Evolutionary conservation across 1,284 basidiomycete species (phyloP).

Genomic region (Cryptococcus sp.): DNA sequence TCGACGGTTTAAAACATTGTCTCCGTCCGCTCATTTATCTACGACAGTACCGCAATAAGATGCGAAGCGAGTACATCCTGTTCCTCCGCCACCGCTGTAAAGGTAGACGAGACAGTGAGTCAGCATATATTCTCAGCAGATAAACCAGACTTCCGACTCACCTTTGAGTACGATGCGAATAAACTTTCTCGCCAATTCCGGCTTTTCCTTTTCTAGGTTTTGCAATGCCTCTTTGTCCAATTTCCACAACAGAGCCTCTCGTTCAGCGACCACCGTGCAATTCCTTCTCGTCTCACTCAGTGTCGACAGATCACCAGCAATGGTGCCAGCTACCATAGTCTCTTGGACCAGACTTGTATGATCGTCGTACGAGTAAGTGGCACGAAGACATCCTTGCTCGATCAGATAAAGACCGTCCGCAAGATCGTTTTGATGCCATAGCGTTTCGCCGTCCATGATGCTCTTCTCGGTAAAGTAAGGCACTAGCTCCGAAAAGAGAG

Average conservation of each 20-base stretch:
- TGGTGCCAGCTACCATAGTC: conserved; percentile 87
- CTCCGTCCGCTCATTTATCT: too few relatives aligned
- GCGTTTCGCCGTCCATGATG: conserved; percentile 62
- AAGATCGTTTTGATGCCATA: conserved; percentile 74
- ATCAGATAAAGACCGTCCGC: conserved; percentile 85
- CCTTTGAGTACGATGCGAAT: conserved; percentile 76
- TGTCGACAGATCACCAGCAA: conserved; percentile 84
- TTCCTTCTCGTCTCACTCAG: conserved; percentile 75
- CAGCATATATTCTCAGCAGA: background rate
- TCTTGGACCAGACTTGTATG: conserved; percentile 69
- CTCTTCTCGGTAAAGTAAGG: conserved; percentile 70
- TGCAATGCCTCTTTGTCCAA: conserved; percentile 63
- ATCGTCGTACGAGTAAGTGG: conserved; percentile 73
- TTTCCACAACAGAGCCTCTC: conserved; percentile 76
- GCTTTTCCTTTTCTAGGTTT: conserved; percentile 65
- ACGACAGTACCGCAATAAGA: conserved; percentile 47
- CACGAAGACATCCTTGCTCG: conserved; percentile 77
- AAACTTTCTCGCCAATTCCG: conserved; percentile 67
- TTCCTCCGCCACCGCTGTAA: conserved; percentile 50
- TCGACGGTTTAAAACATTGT: too few relatives aligned
- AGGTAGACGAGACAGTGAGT: background rate
- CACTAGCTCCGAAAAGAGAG: conserved; percentile 57
- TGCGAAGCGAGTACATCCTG: conserved; percentile 50
- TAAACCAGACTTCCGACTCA: conserved; percentile 51
- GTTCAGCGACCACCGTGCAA: conserved; percentile 80